These are phyloP conservation scores for Solanum tacnaense DNA, from an alignment of 257 asterid genomes.

Conservation along the genomic window DNA sequence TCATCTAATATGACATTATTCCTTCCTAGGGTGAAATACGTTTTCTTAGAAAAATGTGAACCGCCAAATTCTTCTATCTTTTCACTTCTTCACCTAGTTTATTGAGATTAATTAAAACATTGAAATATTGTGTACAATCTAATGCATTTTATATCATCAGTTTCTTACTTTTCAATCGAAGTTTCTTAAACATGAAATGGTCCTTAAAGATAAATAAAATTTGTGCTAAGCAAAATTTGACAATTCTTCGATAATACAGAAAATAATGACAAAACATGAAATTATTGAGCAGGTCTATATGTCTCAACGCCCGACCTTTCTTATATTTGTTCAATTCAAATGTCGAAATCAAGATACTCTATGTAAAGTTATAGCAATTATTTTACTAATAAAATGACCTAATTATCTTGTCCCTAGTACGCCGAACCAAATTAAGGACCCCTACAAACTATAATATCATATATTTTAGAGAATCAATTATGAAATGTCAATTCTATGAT, in stretches of 20 bases:
- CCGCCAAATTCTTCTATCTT: background rate
- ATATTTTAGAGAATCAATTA: background rate
- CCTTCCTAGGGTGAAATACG: background rate
- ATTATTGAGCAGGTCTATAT: background rate
- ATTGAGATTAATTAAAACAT: background rate
- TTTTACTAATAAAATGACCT: background rate
- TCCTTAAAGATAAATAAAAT: background rate
- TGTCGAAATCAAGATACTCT: background rate
- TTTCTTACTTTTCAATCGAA: background rate
- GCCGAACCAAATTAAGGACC: background rate
- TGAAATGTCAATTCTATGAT: background rate
- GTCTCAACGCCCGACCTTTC: rapidly evolving
- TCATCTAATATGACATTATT: background rate
- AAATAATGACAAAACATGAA: background rate
- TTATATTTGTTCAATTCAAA: background rate
- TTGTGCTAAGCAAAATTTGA: background rate
- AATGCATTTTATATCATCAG: background rate
- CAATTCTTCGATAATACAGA: background rate
- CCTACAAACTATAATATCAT: background rate
- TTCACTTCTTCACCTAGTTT: background rate
- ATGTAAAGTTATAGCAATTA: background rate
- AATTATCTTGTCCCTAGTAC: background rate
- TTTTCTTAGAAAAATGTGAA: background rate
- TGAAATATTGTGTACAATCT: background rate
- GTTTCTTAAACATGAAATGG: background rate